Conservation (phyloP, 2,329 filamentous ascomycete genomes). For the Onygena corvina region DNA sequence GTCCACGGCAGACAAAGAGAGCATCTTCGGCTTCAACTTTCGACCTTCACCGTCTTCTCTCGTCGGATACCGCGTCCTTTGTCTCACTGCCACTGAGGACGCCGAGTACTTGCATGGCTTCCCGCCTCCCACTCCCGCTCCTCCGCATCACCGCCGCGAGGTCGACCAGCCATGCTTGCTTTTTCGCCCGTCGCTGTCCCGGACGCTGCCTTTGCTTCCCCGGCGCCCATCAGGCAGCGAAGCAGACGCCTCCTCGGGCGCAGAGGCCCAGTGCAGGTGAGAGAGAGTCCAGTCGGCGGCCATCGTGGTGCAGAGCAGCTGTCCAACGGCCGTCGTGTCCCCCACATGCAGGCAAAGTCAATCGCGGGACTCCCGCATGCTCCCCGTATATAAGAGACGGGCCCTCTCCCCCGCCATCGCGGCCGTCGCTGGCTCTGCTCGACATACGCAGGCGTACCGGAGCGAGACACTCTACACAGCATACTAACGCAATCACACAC, state of each 20-base stretch:
- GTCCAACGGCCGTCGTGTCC: too few relatives aligned
- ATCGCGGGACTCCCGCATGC: not conserved
- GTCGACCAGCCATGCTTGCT: not conserved
- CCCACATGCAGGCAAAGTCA: too few relatives aligned
- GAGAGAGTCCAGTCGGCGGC: slow-evolving; percentile 1
- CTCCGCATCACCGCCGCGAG: not conserved
- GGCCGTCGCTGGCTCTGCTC: too few relatives aligned
- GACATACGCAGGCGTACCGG: not conserved
- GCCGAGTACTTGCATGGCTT: too few relatives aligned
- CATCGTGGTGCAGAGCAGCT: not conserved
- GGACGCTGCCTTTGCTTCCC: not conserved
- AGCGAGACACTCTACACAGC: too few relatives aligned
- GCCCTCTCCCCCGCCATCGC: not conserved
- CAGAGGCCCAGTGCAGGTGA: not conserved
- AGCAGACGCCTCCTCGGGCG: not conserved
- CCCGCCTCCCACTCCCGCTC: not conserved
- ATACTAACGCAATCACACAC: not conserved
- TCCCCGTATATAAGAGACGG: not conserved
- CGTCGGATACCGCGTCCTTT: not conserved
- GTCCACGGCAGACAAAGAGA: not conserved
- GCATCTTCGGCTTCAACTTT: not conserved
- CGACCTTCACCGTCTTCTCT: not conserved
- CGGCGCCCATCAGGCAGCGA: not conserved
- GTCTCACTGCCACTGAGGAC: too few relatives aligned
- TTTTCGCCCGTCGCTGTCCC: not conserved